Evolutionary conservation across 345 rosid genomes (phyloP).

Genomic region (Murraya paniculata): DNA sequence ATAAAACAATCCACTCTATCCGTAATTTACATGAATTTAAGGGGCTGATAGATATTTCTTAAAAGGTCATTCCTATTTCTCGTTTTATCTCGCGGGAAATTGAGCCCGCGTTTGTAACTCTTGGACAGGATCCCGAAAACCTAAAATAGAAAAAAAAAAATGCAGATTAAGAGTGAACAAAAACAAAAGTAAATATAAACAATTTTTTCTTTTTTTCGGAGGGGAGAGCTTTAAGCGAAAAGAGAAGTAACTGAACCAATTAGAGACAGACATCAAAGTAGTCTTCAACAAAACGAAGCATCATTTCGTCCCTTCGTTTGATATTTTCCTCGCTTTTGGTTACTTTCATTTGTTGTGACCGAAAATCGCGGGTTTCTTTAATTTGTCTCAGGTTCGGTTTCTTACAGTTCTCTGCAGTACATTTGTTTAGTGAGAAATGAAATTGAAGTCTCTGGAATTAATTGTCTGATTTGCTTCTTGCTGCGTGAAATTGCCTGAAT

Average conservation of each 20-base stretch:
- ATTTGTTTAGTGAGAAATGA: background rate
- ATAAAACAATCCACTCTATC: too few species aligned
- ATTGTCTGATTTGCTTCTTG: constrained; percentile 12
- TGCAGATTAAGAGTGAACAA: background rate
- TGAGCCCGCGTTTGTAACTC: background rate
- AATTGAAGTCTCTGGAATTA: constrained; percentile 17
- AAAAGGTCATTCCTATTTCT: background rate
- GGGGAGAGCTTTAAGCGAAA: constrained; percentile 17
- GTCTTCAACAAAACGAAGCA: constrained; percentile 7
- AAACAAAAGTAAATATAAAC: background rate
- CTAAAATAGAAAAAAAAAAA: background rate
- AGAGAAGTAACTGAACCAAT: background rate
- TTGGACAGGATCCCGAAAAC: constrained; percentile 15
- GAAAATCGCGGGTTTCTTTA: constrained; percentile 16
- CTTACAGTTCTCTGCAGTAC: constrained; percentile 11
- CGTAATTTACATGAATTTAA: background rate
- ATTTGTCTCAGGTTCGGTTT: constrained; percentile 15
- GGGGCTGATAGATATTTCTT: background rate
- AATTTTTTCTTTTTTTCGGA: too few species aligned
- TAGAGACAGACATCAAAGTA: constrained; percentile 1
- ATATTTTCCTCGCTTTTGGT: background rate
- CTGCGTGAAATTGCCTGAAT: constrained; percentile 2
- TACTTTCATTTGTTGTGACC: constrained; percentile 9
- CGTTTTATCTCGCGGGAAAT: constrained; percentile 14
- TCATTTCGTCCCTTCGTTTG: background rate